Base-by-base conservation (phyloP, 1,284 basidiomycete genomes). In the Acaromyces ingoldii region DNA sequence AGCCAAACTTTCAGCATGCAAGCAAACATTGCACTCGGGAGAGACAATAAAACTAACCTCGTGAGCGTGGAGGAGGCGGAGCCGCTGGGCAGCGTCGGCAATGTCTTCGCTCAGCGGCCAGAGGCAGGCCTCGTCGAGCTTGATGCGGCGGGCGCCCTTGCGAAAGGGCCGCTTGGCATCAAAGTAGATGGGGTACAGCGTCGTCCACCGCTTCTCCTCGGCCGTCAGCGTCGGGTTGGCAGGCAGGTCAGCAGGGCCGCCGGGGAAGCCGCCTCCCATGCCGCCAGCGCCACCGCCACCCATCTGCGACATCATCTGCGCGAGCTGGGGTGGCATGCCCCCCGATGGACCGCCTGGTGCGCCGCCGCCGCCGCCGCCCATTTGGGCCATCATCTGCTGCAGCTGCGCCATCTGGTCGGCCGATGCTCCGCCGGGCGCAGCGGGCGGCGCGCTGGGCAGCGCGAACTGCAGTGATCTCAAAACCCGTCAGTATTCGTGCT, bases 131-230 rank as follows among this genome's bases (percentile, higher is more conserved):
- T 88, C 85, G 52, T 83, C 80, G 48, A 91, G 83, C 19, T 85
- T 78, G 28, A 97, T 84, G 48, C 91, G 83, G 34, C 93, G 84
- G 62, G 87, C 84, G 15, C 90, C 89, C 7, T 82, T 85, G 6
- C 84, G 83, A 74, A 88, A 88, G 2, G 89, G 85, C 10, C 86
- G 85, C 76, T 96, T 96, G 40, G 91, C 90, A 76, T 98, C 93
- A 61, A 97, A 85, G 78, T 97, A 97, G 69, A 95, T 88, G 2
- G 93, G 93, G 75, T 98, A 98, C 70, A 97, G 82, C 65, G 87
- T 87, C 55, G 89, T 87, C 91, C 91, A 96, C 68, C 89, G 91
- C 47, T 72, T 72, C 53, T 67, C 60, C 25, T 71, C 67, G 10
- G 57, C 63, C n/a, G 4, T 15, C 33, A 36, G 26, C 39, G 25